These are phyloP conservation scores for Lathyrus oleraceus DNA, from an alignment of 306 rosid species.

Conservation along the genomic window DNA sequence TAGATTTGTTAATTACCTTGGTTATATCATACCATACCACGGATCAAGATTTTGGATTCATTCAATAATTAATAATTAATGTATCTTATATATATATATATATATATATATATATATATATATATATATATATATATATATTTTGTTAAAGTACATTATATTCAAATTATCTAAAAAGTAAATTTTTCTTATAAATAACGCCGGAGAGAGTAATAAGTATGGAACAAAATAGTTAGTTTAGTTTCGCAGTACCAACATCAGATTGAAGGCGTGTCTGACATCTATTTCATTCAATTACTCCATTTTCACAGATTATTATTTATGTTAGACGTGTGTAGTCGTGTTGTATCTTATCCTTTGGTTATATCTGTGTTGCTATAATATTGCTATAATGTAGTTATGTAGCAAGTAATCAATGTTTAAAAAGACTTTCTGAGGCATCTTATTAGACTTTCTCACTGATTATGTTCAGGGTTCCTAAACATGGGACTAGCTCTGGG, in stretches of 20 bases:
- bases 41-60: too few species aligned
- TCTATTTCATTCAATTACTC: background rate
- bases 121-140: too few species aligned
- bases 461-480: constrained; percentile 8
- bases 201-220: too few species aligned
- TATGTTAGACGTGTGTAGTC: background rate
- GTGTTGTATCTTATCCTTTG: background rate
- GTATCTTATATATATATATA: too few species aligned
- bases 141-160: too few species aligned
- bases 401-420: background rate
- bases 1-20: background rate
- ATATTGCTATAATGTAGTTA: too few species aligned
- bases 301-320: background rate
- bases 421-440: background rate
- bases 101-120: too few species aligned
- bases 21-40: background rate
- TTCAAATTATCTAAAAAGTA: too few species aligned
- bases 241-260: background rate
- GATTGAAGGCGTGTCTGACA: background rate
- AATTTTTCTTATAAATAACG: too few species aligned
- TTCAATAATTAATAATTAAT: too few species aligned
- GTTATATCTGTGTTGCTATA: background rate
- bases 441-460: background rate
- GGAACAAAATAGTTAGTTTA: too few species aligned
- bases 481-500: constrained; percentile 51